A percentile compares a stretch with the other conserved stretches of the same genome.
These are phyloP conservation scores for Lipomyces japonicus DNA, from an alignment of 805 yeast genomes.

Conservation along the genomic window DNA sequence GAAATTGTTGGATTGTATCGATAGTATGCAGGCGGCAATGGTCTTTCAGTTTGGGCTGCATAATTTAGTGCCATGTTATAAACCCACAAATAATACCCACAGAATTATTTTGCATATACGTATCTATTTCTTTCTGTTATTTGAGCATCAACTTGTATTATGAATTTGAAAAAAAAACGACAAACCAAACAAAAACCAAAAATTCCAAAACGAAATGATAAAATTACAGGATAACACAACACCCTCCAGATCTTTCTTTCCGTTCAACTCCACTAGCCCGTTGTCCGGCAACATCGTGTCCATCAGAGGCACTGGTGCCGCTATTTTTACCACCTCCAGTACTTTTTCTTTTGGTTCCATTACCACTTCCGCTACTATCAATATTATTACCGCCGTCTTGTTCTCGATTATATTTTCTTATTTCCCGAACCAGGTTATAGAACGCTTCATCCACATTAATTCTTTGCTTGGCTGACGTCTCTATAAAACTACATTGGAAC, in stretches of 20 bases:
- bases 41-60: constrained; percentile 37
- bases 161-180: neutral
- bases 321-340: constrained; percentile 7
- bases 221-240: constrained; percentile 19
- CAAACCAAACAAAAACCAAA: neutral
- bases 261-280: constrained; percentile 10
- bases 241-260: constrained; percentile 15
- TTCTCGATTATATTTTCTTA: constrained; percentile 28
- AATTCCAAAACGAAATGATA: neutral
- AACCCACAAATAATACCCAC: too few species aligned
- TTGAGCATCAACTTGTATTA: neutral
- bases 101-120: neutral
- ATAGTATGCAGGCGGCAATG: constrained; percentile 40
- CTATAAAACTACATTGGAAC: constrained; percentile 66
- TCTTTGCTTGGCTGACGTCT: constrained; percentile 89
- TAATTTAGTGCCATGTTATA: neutral
- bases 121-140: neutral
- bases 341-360: neutral
- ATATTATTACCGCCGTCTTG: constrained; percentile 13
- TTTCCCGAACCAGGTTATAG: constrained; percentile 59
- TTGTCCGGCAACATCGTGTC: constrained; percentile 1
- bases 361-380: neutral
- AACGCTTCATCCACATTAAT: constrained; percentile 86
- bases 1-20: constrained; percentile 39
- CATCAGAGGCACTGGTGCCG: constrained; percentile 8